Percentiles rank a stretch among this genome's conserved stretches.
Evolutionary conservation across 495 filamentous ascomycete genomes (phyloP).

Genomic region (Xylaria acuta): DNA sequence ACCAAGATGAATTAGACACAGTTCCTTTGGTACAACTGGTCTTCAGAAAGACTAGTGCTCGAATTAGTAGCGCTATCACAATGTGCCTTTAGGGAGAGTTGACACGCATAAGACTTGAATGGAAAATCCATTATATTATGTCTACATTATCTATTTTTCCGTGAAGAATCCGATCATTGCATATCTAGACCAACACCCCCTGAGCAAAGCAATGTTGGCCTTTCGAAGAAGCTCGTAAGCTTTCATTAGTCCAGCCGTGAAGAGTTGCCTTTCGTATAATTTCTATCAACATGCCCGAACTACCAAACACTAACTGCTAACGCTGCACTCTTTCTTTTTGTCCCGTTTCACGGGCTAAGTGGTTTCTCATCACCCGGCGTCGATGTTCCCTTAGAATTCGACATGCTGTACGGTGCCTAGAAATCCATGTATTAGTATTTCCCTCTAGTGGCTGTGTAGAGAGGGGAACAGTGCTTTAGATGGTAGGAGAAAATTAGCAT

Average conservation of each 20-base stretch:
- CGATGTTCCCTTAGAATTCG: conserved; percentile 57
- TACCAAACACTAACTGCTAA: neutral
- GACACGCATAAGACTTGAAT: neutral
- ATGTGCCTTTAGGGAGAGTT: neutral
- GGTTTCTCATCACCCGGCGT: conserved; percentile 57
- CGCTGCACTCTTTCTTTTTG: neutral
- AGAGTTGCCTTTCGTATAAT: neutral
- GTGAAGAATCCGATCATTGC: too few relatives aligned
- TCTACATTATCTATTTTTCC: neutral
- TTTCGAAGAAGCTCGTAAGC: neutral
- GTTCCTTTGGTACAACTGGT: neutral
- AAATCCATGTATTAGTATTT: conserved; percentile 23
- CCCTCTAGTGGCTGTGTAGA: neutral
- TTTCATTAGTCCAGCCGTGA: neutral
- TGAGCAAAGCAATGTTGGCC: neutral
- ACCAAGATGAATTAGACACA: neutral
- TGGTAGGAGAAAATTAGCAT: neutral
- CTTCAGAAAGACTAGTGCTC: neutral
- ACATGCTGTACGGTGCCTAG: conserved; percentile 72
- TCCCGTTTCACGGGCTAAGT: neutral
- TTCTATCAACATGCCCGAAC: neutral
- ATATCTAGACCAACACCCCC: neutral
- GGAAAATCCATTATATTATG: neutral
- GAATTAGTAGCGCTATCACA: neutral
- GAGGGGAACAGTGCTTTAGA: neutral